A percentile compares a stretch with the other conserved stretches of the same genome.
Evolutionary conservation across 2,329 filamentous ascomycete genomes (phyloP).

Genomic region (Eutypa lata): DNA sequence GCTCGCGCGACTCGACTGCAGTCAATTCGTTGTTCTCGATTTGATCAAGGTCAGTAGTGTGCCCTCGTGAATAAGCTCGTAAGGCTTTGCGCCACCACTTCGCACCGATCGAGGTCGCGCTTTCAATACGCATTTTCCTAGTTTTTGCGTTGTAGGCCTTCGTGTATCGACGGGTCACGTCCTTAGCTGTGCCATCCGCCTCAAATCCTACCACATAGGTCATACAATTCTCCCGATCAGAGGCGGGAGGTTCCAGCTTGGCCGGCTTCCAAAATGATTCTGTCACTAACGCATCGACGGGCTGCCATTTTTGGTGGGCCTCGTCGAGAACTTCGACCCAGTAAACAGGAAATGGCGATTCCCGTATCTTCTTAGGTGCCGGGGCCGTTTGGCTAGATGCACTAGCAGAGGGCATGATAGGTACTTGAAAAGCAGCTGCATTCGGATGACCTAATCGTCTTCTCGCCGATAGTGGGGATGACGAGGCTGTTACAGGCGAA

Average conservation of each 20-base stretch:
- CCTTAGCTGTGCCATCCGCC: slow-evolving; percentile 70
- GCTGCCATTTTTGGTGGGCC: slow-evolving; percentile 86
- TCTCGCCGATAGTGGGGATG: slow-evolving; percentile 32
- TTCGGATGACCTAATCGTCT: slow-evolving; percentile 52
- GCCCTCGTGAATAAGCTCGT: slow-evolving; percentile 42
- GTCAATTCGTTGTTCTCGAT: slow-evolving; percentile 77
- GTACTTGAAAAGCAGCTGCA: slow-evolving; percentile 51
- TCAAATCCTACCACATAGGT: slow-evolving; percentile 85
- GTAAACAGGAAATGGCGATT: slow-evolving; percentile 79
- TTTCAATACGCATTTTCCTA: slow-evolving; percentile 74
- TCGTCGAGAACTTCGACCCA: slow-evolving; percentile 92
- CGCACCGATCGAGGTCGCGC: slow-evolving; percentile 42
- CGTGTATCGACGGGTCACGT: slow-evolving; percentile 84
- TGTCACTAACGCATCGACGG: slow-evolving; percentile 82
- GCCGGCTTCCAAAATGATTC: slow-evolving; percentile 69
- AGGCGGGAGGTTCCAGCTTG: slow-evolving; percentile 78
- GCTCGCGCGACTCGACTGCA: slow-evolving; percentile 69
- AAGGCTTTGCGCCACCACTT: slow-evolving; percentile 54
- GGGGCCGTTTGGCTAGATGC: slow-evolving; percentile 29
- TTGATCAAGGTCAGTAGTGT: slow-evolving; percentile 66
- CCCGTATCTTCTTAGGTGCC: slow-evolving; percentile 48
- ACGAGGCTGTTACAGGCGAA: slow-evolving; percentile 25
- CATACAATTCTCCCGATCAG: slow-evolving; percentile 72
- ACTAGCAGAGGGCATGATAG: slow-evolving; percentile 35
- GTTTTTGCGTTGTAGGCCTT: slow-evolving; percentile 92